Evolutionary conservation across 192 early-diverging fungal species (phyloP).

Genomic region (Coemansia aciculifera): DNA sequence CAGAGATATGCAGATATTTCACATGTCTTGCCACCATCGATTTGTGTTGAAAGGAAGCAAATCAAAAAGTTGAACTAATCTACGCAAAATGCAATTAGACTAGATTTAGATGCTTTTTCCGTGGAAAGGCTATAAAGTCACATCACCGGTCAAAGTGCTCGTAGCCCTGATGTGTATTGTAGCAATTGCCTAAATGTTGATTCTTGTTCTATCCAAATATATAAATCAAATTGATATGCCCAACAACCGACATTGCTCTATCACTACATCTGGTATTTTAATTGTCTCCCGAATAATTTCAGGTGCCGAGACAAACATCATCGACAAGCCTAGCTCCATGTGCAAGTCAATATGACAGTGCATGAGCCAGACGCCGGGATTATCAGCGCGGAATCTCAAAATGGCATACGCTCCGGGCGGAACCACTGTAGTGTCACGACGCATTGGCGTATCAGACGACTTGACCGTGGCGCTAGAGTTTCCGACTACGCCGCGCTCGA

Average conservation of each 20-base stretch:
- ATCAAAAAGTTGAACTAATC: neutral
- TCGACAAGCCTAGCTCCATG: constrained; percentile 70
- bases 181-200: neutral
- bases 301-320: constrained; percentile 68
- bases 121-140: neutral
- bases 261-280: constrained; percentile 53
- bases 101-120: neutral
- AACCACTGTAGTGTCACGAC: constrained; percentile 71
- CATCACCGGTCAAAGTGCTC: neutral
- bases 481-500: constrained; percentile 60
- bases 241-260: constrained; percentile 62
- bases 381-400: constrained; percentile 74
- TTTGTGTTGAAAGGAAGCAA: neutral
- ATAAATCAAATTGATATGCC: constrained; percentile 45
- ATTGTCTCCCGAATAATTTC: constrained; percentile 57
- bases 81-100: neutral
- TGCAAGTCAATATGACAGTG: constrained; percentile 74
- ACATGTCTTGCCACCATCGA: neutral
- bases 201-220: too few species aligned
- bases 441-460: constrained; percentile 42
- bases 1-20: neutral
- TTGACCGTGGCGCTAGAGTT: constrained; percentile 27
- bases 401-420: constrained; percentile 59
- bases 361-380: constrained; percentile 81
- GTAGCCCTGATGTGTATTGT: neutral